Conservation (phyloP, 2,329 filamentous ascomycete species). For the Aureobasidium subglaciale region DNA sequence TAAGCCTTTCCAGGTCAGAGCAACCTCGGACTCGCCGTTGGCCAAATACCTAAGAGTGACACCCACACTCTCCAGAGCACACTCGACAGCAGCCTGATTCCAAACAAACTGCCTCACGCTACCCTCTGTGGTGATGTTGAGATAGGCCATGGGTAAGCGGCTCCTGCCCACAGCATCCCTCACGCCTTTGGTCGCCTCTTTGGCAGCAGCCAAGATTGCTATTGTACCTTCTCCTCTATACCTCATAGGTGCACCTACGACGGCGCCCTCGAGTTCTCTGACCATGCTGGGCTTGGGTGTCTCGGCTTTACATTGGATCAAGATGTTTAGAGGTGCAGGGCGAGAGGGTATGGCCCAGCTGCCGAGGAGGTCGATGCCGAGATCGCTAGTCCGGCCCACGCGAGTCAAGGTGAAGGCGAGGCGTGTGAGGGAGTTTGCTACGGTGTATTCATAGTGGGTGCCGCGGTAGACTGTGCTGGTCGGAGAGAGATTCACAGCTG, state of each 20-base stretch:
- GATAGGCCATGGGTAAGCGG: constrained; percentile 63
- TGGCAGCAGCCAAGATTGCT: constrained; percentile 62
- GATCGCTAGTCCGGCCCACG: constrained; percentile 59
- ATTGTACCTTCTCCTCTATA: constrained; percentile 62
- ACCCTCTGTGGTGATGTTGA: constrained; percentile 55
- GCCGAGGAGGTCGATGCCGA: constrained; percentile 68
- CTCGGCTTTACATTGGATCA: constrained; percentile 62
- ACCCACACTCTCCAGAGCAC: constrained; percentile 51
- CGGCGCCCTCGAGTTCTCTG: constrained; percentile 74
- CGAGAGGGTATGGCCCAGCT: constrained; percentile 54
- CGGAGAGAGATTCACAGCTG: constrained; percentile 48
- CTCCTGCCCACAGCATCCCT: constrained; percentile 63
- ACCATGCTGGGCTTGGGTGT: constrained; percentile 51
- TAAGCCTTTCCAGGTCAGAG: constrained; percentile 25
- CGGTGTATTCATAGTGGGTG: constrained; percentile 71
- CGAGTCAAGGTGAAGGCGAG: constrained; percentile 60
- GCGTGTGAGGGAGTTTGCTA: constrained; percentile 47
- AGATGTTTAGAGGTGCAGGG: constrained; percentile 31
- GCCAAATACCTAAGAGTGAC: constrained; percentile 17
- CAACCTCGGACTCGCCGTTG: constrained; percentile 19
- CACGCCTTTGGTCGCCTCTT: constrained; percentile 70
- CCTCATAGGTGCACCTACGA: constrained; percentile 63
- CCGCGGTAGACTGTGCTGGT: constrained; percentile 59
- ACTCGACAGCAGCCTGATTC: constrained; percentile 58
- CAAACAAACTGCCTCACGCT: constrained; percentile 61